These are phyloP conservation scores for Hypoxylon sp. DNA, from an alignment of 2,329 filamentous ascomycete species.

Conservation along the genomic window DNA sequence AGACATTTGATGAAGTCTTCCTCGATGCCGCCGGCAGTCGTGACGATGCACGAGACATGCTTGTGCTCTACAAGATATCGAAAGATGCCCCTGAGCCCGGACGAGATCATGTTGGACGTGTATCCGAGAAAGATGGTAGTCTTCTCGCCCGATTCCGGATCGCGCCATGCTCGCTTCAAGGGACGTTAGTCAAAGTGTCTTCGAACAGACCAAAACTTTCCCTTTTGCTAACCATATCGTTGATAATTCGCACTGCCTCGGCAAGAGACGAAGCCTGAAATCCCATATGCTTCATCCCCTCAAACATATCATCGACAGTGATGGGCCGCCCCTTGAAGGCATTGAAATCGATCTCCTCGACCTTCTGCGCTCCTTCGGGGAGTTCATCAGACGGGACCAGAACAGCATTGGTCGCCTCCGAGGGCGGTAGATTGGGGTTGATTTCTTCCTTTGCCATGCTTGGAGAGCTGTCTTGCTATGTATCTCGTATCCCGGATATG, in stretches of 20 bases:
- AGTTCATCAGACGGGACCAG: conserved; percentile 84
- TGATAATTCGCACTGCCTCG: conserved; percentile 88
- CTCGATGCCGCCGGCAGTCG: conserved; percentile 93
- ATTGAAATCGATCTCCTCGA: conserved; percentile 93
- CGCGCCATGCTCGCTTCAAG: conserved; percentile 74
- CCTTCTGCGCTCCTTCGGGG: conserved; percentile 78
- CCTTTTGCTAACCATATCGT: conserved; percentile 79
- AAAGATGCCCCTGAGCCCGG: conserved; percentile 87
- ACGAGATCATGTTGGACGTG: conserved; percentile 97
- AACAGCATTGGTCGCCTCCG: conserved; percentile 78
- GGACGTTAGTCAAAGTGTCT: conserved; percentile 37
- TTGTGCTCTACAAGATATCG: conserved; percentile 93
- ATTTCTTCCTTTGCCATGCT: conserved; percentile 38
- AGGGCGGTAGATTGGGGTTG: conserved; percentile 57
- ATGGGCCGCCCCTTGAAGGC: conserved; percentile 76
- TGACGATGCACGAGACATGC: conserved; percentile 92
- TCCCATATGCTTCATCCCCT: conserved; percentile 85
- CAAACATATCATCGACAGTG: conserved; percentile 83
- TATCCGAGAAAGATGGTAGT: conserved; percentile 98
- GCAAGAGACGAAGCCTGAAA: conserved; percentile 79
- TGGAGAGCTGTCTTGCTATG: neutral
- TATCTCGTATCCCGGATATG: neutral
- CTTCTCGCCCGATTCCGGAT: conserved; percentile 77
- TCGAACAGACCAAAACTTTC: conserved; percentile 24
- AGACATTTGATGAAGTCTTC: conserved; percentile 99